Evolutionary conservation across 345 rosid genomes (phyloP), one percentile per base, ranked within the genome.

Genomic region (Citrus australasica): DNA sequence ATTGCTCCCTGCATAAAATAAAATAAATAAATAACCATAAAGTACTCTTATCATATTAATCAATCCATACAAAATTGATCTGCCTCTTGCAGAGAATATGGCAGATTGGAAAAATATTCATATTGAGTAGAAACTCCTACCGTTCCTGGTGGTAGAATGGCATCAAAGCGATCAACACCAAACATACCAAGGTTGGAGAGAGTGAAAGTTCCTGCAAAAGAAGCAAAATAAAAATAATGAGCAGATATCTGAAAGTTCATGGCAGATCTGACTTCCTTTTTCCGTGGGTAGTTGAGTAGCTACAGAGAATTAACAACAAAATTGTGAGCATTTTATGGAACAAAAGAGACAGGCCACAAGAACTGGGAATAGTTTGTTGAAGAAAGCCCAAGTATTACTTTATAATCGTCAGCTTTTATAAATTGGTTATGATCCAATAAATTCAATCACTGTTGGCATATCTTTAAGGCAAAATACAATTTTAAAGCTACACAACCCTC

Each of bases 141-240:
- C 71, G 97, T 96, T 91, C 99, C 99, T 24, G 94, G 98, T 35
- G 97, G 98, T 14, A 96, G 84, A 83, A 94, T 92, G 81, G 98
- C 99, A 89, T 92, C 99, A 80, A 96, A 96, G 38, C 98, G 95
- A 76, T 94, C 97, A 22, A 94, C 99, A 0, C 98, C 99, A 82
- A 90, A 92, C 98, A 96, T 96, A 82, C 98, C 98, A 53, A 96
- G 97, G 91, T 95, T 95, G 64, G 99, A 95, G 61, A 95, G 90
- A 69, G 99, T 94, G 76, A 96, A 96, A 24, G 98, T 96, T 61
- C 98, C 99, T 96, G 86, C 61, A 74, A 61, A 78, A n/a, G 58
- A 38, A 79, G 14, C 25, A 30, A 30, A 75, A 75, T 60, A 75
- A 37, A 28, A 58, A 67, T 25, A 60, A 61, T 55, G 73, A 66